A percentile compares a stretch with the other conserved stretches of the same genome.
Evolutionary conservation across 306 rosid genomes (phyloP).

Genomic region (Acacia confusa): DNA sequence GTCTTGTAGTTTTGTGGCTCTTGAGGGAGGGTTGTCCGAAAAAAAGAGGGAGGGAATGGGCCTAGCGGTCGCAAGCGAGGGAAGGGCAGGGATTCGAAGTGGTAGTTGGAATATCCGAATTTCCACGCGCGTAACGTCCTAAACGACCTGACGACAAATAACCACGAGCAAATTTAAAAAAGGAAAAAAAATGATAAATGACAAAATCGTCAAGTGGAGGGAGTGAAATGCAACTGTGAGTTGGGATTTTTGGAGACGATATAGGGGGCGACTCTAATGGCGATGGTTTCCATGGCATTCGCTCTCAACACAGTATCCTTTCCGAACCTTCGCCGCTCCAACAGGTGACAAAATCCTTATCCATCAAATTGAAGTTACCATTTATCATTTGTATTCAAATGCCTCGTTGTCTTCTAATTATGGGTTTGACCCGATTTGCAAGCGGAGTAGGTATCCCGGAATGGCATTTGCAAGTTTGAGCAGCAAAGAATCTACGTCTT

Average conservation of each 20-base stretch:
- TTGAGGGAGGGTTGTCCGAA: too few species aligned
- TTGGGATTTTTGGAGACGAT: background rate
- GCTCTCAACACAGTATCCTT: slow-evolving; percentile 45
- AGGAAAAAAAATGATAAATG: background rate
- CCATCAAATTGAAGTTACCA: background rate
- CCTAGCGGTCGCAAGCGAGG: background rate
- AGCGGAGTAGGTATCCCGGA: slow-evolving; percentile 41
- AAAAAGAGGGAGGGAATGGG: too few species aligned
- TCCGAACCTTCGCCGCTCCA: slow-evolving; percentile 45
- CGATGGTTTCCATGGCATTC: slow-evolving; percentile 50
- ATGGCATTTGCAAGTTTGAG: slow-evolving; percentile 61
- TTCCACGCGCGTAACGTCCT: slow-evolving; percentile 17
- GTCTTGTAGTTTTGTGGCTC: background rate
- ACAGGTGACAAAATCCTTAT: slow-evolving; percentile 40
- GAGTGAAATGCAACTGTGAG: background rate
- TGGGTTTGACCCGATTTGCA: background rate
- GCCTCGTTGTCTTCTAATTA: background rate
- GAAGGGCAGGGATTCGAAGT: background rate
- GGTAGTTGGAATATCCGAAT: slow-evolving; percentile 32
- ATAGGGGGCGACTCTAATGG: slow-evolving; percentile 34
- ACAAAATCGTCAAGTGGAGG: background rate
- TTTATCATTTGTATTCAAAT: background rate
- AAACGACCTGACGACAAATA: slow-evolving; percentile 18
- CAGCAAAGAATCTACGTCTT: slow-evolving; percentile 39
- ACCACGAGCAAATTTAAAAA: background rate